Conservation (phyloP, 495 filamentous ascomycete species). For the Corynascus novoguineensis region DNA sequence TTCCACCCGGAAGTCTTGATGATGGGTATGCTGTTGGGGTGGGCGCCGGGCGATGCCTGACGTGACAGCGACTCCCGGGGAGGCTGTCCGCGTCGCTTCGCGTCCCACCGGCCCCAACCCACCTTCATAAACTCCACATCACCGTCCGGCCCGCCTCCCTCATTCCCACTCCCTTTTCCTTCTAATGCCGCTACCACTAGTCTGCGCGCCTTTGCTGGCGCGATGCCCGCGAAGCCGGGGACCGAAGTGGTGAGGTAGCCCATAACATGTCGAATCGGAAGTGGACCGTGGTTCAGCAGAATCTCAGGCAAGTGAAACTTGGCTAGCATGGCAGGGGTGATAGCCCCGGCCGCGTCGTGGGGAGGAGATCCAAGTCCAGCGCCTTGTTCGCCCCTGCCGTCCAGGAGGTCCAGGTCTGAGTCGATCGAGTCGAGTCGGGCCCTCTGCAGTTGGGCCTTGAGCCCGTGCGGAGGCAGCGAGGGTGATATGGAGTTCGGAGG, state of each 20-base stretch:
- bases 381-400: constrained; percentile 55
- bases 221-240: constrained; percentile 86
- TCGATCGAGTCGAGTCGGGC: constrained; percentile 65
- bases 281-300: constrained; percentile 77
- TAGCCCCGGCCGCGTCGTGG: constrained; percentile 70
- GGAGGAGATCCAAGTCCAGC: constrained; percentile 44
- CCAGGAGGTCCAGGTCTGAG: constrained; percentile 81
- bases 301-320: constrained; percentile 90
- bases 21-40: constrained; percentile 63
- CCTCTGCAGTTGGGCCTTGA: constrained; percentile 56
- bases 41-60: constrained; percentile 43
- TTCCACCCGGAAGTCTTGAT: constrained; percentile 46
- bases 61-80: constrained; percentile 44
- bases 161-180: constrained; percentile 58
- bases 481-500: constrained; percentile 96
- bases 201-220: constrained; percentile 85
- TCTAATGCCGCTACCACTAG: constrained; percentile 82
- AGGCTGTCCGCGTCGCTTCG: constrained; percentile 63
- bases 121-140: constrained; percentile 93
- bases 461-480: constrained; percentile 73
- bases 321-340: constrained; percentile 80
- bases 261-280: constrained; percentile 94
- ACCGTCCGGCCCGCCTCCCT: constrained; percentile 60
- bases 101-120: constrained; percentile 96
- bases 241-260: constrained; percentile 87